These are phyloP conservation scores for Falciphora oryzae DNA, from an alignment of 2,329 filamentous ascomycete species.

Conservation along the genomic window DNA sequence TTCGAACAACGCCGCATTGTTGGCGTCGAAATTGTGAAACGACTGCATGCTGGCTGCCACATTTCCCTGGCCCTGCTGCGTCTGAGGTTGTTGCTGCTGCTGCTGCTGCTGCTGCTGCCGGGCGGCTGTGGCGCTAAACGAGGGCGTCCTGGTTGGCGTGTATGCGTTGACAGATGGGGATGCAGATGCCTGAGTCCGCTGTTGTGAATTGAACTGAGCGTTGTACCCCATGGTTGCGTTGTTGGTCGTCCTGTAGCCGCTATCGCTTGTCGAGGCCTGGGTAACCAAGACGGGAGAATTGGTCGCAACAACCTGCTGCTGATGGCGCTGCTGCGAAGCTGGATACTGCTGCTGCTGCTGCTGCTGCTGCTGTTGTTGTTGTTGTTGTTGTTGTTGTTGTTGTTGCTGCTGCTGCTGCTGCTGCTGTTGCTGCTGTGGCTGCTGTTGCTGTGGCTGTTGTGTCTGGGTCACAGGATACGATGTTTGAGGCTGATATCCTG, in stretches of 20 bases:
- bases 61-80: conserved; percentile 12
- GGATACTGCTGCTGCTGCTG: conserved; percentile 18
- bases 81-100: conserved; percentile 19
- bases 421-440: conserved; percentile 14
- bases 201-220: conserved; percentile 13
- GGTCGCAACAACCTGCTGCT: conserved; percentile 16
- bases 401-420: conserved; percentile 19
- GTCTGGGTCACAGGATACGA: background rate
- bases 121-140: conserved; percentile 13
- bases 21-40: conserved; percentile 19
- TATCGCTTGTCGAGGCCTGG: conserved; percentile 6
- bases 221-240: conserved; percentile 13
- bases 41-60: conserved; percentile 14
- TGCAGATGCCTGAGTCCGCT: conserved; percentile 12
- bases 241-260: conserved; percentile 6
- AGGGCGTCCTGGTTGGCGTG: conserved; percentile 14
- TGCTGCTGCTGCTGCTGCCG: conserved; percentile 17
- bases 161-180: conserved; percentile 16
- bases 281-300: conserved; percentile 14
- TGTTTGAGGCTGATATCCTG: background rate
- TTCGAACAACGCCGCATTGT: conserved; percentile 18
- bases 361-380: conserved; percentile 16
- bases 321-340: conserved; percentile 16
- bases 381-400: conserved; percentile 20
- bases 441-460: background rate